Conservation (phyloP, 306 rosid genomes). For the Luffa acutangula region DNA sequence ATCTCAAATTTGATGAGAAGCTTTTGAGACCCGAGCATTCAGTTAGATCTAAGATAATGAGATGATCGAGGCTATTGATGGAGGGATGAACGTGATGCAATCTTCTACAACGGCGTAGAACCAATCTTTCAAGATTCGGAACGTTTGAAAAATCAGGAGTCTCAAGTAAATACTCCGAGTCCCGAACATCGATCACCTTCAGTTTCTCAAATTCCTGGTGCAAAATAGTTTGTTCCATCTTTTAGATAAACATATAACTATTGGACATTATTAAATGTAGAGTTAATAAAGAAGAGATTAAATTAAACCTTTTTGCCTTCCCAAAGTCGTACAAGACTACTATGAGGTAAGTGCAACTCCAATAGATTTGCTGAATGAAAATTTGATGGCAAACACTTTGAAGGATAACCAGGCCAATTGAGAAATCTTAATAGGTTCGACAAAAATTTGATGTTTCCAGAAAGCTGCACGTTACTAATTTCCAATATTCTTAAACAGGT, state of each 20-base stretch:
- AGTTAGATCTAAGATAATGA: not conserved
- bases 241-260: not conserved
- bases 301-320: not conserved
- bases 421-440: not conserved
- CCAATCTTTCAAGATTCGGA: slow-evolving; percentile 14
- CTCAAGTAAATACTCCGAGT: not conserved
- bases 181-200: not conserved
- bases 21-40: not conserved
- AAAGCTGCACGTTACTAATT: not conserved
- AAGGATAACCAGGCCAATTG: slow-evolving; percentile 15
- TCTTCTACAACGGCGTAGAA: slow-evolving; percentile 1
- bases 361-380: slow-evolving; percentile 10
- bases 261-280: not conserved
- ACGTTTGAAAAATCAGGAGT: slow-evolving; percentile 6
- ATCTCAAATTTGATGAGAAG: not conserved
- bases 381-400: not conserved
- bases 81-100: slow-evolving; percentile 2
- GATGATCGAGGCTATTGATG: not conserved
- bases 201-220: not conserved
- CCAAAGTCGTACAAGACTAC: slow-evolving; percentile 5
- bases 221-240: not conserved
- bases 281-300: not conserved
- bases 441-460: not conserved
- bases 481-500: slow-evolving; percentile 1
- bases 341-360: slow-evolving; percentile 1